Base-by-base conservation (phyloP, 805 yeast genomes). In the Komagataella ulmi region DNA sequence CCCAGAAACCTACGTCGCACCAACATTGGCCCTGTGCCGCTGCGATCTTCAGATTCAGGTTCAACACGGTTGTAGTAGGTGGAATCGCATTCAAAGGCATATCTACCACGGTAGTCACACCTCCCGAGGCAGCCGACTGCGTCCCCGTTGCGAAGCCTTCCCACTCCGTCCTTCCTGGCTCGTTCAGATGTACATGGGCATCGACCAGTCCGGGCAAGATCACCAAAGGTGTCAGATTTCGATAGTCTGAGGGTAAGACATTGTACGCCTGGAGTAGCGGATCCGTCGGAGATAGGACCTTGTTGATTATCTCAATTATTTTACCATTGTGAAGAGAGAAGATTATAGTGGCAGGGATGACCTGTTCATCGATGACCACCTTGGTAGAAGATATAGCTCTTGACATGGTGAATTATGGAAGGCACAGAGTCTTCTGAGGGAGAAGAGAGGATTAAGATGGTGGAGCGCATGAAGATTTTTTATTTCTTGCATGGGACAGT, bases 101-200 rank as follows among this genome's bases (percentile, higher is more conserved):
- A 64, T 90, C 98, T 17, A 90, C 77, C 17, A 90, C 95, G 0
- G 97, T 89, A 21, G 98, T 90, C 49, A 90, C 97, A 53, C 98
- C 98, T 17, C 98, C 98, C 10, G 90, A 75, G 0, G 95, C 95
- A 0, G 97, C 97, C 2, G 96, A 86, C 62, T 83, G 83, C 0
- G 98, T 90, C 0, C 98, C 98, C 0, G 96, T 85, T n/a, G 82
- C 96, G 64, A 91, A 90, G 1, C 98, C 98, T 66, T 90, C 98
- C 98, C 98, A 90, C 55, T 89, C 96, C 1, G 97, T 90, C 58
- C 97, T 72, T n/a, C 98, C 98, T 0, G 98, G 97, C 61, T 91
- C 98, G 65, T 91, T 91, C 58, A 90, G 70, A 61, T 90, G 98
- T 23, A 90, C 98, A 65, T 90, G 98, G 4, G 96, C 77, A 61